Percentiles rank a stretch among this genome's conserved stretches.
Evolutionary conservation across 371 early-diverging fungal genomes (phyloP).

Genomic region (Funneliformis caledonium): DNA sequence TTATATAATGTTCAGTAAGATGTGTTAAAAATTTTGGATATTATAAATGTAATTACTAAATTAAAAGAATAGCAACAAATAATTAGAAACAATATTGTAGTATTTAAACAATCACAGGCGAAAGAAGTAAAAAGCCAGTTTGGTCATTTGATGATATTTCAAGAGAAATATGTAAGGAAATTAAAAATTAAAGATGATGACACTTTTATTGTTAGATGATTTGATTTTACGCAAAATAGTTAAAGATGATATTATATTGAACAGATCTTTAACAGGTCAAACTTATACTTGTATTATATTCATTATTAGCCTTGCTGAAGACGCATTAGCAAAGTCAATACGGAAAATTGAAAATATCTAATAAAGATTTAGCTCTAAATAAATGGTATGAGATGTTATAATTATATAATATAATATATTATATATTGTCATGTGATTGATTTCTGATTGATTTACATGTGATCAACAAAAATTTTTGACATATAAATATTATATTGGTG

Average conservation of each 20-base stretch:
- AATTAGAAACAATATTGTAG: too few species aligned
- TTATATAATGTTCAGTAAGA: too few species aligned
- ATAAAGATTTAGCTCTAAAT: background rate
- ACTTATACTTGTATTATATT: background rate
- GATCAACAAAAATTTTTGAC: too few species aligned
- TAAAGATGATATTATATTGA: constrained; percentile 3
- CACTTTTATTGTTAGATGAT: background rate
- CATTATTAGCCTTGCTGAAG: background rate
- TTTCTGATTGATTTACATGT: too few species aligned
- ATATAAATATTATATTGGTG: too few species aligned
- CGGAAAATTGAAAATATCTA: background rate
- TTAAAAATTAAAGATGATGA: background rate
- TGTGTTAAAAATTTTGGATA: too few species aligned
- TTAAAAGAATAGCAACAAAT: too few species aligned
- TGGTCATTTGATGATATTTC: background rate
- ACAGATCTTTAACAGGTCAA: constrained; percentile 7
- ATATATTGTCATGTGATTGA: too few species aligned
- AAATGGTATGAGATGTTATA: too few species aligned
- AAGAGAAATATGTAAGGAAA: constrained; percentile 1
- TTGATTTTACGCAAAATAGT: background rate
- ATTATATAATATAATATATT: too few species aligned
- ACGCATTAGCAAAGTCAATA: background rate
- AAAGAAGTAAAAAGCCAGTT: background rate
- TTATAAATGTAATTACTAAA: too few species aligned
- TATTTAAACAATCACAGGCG: background rate